Percentiles rank a stretch among this genome's conserved stretches.
phyloP scores from a whole-genome alignment of 139 green algal genomes.

The Desmodesmus armatus region DNA sequence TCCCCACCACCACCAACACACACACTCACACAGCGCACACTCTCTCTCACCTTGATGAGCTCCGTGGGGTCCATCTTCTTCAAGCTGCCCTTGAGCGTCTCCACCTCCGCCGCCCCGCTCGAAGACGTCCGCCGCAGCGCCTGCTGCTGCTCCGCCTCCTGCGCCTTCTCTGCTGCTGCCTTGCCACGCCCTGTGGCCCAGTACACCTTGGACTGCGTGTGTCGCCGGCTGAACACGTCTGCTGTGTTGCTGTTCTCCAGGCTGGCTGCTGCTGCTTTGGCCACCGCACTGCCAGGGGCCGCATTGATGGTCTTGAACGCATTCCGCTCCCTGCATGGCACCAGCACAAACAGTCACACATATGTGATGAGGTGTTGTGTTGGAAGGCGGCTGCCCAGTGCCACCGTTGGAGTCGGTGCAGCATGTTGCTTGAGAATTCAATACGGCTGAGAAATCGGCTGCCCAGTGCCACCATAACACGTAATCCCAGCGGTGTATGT shows the following conservation, averaged over 20 bases:
- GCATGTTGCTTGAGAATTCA: no score
- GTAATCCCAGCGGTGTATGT: no score
- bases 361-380: no score
- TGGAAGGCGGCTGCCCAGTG: no score
- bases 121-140: not conserved
- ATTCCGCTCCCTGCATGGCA: no score
- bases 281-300: not conserved
- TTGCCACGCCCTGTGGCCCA: slow-evolving; percentile 8
- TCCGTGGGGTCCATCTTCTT: slow-evolving; percentile 26
- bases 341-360: no score
- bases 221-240: slow-evolving; percentile 25
- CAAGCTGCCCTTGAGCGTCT: not conserved
- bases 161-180: not conserved
- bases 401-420: no score
- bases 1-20: no score
- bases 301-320: slow-evolving; percentile 7
- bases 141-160: not conserved
- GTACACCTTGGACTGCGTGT: slow-evolving; percentile 47
- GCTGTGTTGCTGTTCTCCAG: not conserved
- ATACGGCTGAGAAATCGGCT: no score
- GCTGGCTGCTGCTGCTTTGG: not conserved
- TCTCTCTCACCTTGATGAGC: slow-evolving; percentile 31
- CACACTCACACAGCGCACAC: no score
- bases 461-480: no score
- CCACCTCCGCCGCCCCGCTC: not conserved